phyloP scores from a whole-genome alignment of 129 eudicot genomes.

The Cynara cardunculus region DNA sequence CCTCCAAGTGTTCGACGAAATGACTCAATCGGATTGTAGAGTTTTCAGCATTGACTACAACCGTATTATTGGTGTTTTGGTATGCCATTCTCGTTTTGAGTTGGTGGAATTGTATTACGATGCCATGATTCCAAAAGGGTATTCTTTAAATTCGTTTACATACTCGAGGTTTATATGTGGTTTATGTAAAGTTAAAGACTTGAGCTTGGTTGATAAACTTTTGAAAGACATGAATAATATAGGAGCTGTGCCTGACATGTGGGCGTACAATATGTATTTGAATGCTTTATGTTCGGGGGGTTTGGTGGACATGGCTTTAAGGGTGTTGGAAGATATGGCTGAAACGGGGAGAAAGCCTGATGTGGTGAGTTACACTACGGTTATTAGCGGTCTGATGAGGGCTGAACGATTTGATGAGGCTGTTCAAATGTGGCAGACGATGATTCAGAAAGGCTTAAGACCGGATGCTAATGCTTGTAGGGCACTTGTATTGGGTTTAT shows the following conservation, averaged over 20 bases:
- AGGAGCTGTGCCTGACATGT: constrained; percentile 67
- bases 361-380: constrained; percentile 76
- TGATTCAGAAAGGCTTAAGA: constrained; percentile 50
- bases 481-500: constrained; percentile 81
- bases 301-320: constrained; percentile 61
- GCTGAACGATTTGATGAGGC: constrained; percentile 51
- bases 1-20: constrained; percentile 79
- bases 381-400: constrained; percentile 66
- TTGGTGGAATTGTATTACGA: constrained; percentile 65
- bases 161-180: constrained; percentile 78
- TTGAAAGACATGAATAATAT: constrained; percentile 70
- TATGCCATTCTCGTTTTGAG: constrained; percentile 58
- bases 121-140: constrained; percentile 63
- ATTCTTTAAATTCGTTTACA: constrained; percentile 78
- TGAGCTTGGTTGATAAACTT: constrained; percentile 57
- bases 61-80: constrained; percentile 76
- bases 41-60: constrained; percentile 87
- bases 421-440: constrained; percentile 77
- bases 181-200: constrained; percentile 77
- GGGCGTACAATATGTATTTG: constrained; percentile 88
- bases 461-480: constrained; percentile 83
- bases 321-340: constrained; percentile 46
- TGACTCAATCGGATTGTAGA: constrained; percentile 75
- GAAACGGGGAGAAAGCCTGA: constrained; percentile 79
- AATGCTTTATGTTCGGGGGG: constrained; percentile 67